These are phyloP conservation scores for Panus rudis DNA, from an alignment of 768 basidiomycete species.

Conservation along the genomic window DNA sequence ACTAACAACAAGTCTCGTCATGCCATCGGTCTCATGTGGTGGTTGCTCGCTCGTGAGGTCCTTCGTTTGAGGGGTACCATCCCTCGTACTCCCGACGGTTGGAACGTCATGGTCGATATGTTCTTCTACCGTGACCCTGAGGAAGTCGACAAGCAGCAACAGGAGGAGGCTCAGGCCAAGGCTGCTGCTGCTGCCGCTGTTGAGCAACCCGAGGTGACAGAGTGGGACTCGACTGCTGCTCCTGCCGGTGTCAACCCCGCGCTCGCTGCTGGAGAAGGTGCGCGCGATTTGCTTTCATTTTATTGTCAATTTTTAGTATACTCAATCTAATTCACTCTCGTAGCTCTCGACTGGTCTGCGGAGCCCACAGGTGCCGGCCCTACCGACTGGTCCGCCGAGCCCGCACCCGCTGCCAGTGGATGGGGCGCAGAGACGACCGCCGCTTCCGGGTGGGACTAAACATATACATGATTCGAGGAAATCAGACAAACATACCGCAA, in stretches of 20 bases:
- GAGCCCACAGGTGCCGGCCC: constrained; percentile 50
- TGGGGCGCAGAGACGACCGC: constrained; percentile 21
- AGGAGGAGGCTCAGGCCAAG: constrained; percentile 88
- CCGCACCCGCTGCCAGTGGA: constrained; percentile 23
- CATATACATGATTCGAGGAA: too few relatives aligned
- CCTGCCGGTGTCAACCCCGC: constrained; percentile 69
- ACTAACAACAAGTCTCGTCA: constrained; percentile 99
- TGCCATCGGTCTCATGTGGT: constrained; percentile 96
- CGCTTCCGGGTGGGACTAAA: constrained; percentile 20
- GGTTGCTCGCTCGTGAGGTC: constrained; percentile 95
- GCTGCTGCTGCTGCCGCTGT: constrained; percentile 46
- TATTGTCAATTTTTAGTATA: not conserved
- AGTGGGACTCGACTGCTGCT: constrained; percentile 74
- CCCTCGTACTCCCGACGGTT: constrained; percentile 84
- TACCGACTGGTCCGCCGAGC: constrained; percentile 30
- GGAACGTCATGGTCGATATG: constrained; percentile 99
- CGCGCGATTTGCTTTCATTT: constrained; percentile 11
- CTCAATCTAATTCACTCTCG: constrained; percentile 6
- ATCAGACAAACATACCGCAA: too few relatives aligned
- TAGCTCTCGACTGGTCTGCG: constrained; percentile 90
- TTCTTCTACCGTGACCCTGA: constrained; percentile 99
- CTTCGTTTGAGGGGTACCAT: constrained; percentile 93
- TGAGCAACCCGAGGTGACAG: constrained; percentile 41
- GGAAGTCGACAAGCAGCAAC: constrained; percentile 97
- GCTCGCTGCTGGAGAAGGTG: constrained; percentile 53